These are phyloP conservation scores for Talaromyces piceae DNA, from an alignment of 2,329 filamentous ascomycete species.

Conservation along the genomic window DNA sequence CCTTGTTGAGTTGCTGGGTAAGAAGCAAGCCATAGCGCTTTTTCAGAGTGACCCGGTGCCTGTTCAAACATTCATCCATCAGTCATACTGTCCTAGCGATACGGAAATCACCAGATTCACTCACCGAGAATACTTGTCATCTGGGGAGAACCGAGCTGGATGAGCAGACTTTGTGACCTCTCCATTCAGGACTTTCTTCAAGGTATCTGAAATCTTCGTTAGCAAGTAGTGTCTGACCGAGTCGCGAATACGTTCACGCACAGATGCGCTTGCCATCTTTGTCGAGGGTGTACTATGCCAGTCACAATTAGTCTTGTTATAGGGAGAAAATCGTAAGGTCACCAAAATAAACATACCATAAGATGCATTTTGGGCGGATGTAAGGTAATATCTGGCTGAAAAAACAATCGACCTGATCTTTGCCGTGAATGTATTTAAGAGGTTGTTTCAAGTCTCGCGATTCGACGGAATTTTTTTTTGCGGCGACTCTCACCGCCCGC, in stretches of 20 bases:
- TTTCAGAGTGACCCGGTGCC: slow-evolving; percentile 91
- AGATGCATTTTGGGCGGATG: slow-evolving; percentile 31
- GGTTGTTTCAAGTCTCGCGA: not conserved
- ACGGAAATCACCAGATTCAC: slow-evolving; percentile 11
- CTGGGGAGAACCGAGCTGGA: slow-evolving; percentile 91
- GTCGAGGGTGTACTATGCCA: slow-evolving; percentile 69
- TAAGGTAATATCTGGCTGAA: not conserved
- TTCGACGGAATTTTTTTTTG: slow-evolving; percentile 5
- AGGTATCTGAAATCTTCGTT: slow-evolving; percentile 45
- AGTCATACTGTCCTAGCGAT: not conserved
- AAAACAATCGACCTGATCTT: not conserved
- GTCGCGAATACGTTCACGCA: slow-evolving; percentile 30
- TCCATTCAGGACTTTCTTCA: slow-evolving; percentile 77
- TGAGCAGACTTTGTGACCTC: slow-evolving; percentile 94
- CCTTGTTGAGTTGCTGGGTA: slow-evolving; percentile 57
- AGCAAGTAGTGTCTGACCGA: not conserved
- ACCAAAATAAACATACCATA: slow-evolving; percentile 24
- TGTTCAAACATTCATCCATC: slow-evolving; percentile 23
- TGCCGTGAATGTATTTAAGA: not conserved
- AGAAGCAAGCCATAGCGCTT: slow-evolving; percentile 83
- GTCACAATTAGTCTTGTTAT: slow-evolving; percentile 6
- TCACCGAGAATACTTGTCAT: slow-evolving; percentile 90
- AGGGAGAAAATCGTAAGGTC: not conserved
- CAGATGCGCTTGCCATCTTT: slow-evolving; percentile 73
- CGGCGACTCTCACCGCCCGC: slow-evolving; percentile 9